Evolutionary conservation across 169 alveolate genomes (phyloP).

Genomic region (Eimeria necatrix): DNA sequence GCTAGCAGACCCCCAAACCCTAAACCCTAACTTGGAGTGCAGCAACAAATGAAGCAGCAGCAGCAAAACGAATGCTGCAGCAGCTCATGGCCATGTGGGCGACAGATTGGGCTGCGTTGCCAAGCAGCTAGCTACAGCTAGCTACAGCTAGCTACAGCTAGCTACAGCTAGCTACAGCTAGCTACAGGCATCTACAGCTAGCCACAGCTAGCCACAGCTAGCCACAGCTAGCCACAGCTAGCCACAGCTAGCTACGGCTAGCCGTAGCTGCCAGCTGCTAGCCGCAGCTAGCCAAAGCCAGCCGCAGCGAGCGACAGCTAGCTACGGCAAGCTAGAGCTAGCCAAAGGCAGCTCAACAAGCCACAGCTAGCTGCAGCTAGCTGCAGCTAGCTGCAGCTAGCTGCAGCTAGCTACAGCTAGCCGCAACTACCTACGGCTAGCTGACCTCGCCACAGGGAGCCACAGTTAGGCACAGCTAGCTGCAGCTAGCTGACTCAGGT

Average conservation of each 20-base stretch:
- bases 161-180: no score
- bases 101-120: no score
- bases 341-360: no score
- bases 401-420: neutral
- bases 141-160: no score
- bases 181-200: neutral
- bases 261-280: neutral
- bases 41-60: neutral
- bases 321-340: no score
- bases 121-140: no score
- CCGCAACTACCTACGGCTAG: neutral
- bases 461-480: neutral
- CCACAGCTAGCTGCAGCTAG: no score
- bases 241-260: neutral
- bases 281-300: neutral
- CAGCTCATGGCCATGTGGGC: no score
- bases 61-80: neutral
- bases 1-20: no score
- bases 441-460: no score
- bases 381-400: no score
- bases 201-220: constrained; percentile 10
- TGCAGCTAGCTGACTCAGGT: neutral
- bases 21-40: no score
- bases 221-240: constrained; percentile 52
- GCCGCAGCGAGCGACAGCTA: neutral